Base-by-base conservation (phyloP, 345 rosid genomes). In the Toxicodendron radicans region DNA sequence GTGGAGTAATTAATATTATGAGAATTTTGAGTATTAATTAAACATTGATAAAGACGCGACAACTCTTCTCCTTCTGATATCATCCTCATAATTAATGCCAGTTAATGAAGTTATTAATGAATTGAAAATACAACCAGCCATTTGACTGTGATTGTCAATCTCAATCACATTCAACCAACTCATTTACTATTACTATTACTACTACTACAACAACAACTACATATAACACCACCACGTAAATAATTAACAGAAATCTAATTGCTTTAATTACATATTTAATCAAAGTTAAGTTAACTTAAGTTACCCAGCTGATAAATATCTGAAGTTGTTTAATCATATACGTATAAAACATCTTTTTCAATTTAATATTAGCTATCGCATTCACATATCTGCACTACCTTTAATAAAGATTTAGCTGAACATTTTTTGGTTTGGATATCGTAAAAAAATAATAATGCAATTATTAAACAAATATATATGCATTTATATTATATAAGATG, bases 401-500 rank as follows among this genome's bases (percentile, higher is more conserved):
- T 77, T 73, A 30, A 84, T 75, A 74, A 77, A 82, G 85, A 84
- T 82, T 79, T 75, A 18, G 68, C 21, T 32, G 68, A 78, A 78
- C 71, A 69, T 61, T 71, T 27, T 21, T 30, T 5, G 72, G 64
- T 68, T 68, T 58, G 72, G 57, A 68, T 59, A 74, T 58, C 10
- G 65, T 58, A 18, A 38, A 58, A 8, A 45, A 77, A 48, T 21
- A 27, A 27, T 1, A 27, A 27, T 1, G 35, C 45, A 51, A 62
- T 5, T 5, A 58, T 11, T 18, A 35, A 21, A 27, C 30, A 27
- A 35, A 64, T 14, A 38, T 20, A 24, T 35, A 60, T 59, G 35
- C 49, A 32, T 63, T 45, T 0, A 64, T n/a, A 20, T 0, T 10
- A 58, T n/a, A 14, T 7, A 32, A 65, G 35, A 45, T 58, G 76